Conservation (phyloP, 1,139 yeast species). For the Geotrichum phurueaensis region DNA sequence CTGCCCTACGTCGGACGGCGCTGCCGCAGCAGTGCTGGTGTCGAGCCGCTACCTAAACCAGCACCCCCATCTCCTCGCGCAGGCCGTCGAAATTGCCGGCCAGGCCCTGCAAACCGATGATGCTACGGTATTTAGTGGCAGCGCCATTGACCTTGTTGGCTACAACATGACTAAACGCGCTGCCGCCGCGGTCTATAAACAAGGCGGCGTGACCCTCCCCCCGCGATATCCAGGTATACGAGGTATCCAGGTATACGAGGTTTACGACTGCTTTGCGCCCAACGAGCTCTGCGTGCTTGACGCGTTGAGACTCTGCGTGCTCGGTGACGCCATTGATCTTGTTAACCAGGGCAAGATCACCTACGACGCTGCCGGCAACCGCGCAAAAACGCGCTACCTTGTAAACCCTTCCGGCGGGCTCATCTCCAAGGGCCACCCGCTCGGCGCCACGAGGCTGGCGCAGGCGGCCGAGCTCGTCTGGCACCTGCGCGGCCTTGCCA, state of each 20-base stretch:
- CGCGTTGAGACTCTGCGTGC: constrained; percentile 28
- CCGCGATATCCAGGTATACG: constrained; percentile 29
- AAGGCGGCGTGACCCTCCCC: constrained; percentile 26
- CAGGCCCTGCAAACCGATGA: constrained; percentile 29
- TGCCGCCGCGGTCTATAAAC: constrained; percentile 21
- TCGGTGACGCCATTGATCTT: constrained; percentile 29
- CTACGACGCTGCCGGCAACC: constrained; percentile 25
- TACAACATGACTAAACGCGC: constrained; percentile 28
- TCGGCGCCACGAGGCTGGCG: constrained; percentile 34
- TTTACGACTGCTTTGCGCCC: constrained; percentile 33
- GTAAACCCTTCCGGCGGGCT: constrained; percentile 33
- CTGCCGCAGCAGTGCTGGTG: constrained; percentile 74
- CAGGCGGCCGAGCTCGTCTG: constrained; percentile 32
- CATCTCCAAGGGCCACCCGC: constrained; percentile 32
- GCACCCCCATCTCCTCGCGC: constrained; percentile 27
- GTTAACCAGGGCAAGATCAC: constrained; percentile 29
- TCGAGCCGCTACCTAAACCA: constrained; percentile 64
- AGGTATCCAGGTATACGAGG: constrained; percentile 29
- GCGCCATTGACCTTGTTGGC: constrained; percentile 29
- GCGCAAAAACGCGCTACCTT: constrained; percentile 15
- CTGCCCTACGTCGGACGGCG: constrained; percentile 56
- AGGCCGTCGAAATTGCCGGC: constrained; percentile 31
- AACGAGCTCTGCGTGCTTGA: constrained; percentile 30
- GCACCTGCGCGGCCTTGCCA: constrained; percentile 33
- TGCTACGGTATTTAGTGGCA: constrained; percentile 24